A percentile compares a stretch with the other conserved stretches of the same genome.
Evolutionary conservation across 2,329 filamentous ascomycete species (phyloP).

Genomic region (Trichoderma atroviride): DNA sequence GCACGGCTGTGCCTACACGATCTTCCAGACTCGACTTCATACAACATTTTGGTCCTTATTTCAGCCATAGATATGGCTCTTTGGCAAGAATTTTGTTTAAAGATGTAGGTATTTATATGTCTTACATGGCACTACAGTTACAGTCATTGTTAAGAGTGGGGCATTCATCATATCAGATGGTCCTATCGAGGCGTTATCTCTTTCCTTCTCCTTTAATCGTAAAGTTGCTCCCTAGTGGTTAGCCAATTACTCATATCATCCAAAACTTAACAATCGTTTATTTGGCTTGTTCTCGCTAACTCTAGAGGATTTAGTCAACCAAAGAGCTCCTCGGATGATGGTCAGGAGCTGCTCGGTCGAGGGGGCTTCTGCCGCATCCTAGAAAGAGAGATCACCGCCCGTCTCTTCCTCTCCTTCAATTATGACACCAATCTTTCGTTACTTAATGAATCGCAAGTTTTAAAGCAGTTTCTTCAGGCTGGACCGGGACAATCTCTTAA

Average conservation of each 20-base stretch:
- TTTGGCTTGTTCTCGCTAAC: background rate
- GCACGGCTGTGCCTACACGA: conserved; percentile 22
- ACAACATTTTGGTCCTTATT: background rate
- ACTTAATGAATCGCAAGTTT: background rate
- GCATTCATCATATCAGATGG: too few species aligned
- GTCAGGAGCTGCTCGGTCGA: background rate
- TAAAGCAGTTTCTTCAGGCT: background rate
- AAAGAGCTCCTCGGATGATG: background rate
- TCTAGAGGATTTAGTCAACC: background rate
- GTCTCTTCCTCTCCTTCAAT: background rate
- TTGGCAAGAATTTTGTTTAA: background rate
- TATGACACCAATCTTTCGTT: background rate
- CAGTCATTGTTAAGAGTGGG: too few species aligned
- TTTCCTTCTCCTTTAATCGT: too few species aligned
- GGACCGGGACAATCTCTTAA: background rate
- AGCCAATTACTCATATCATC: too few species aligned
- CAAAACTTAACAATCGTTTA: too few species aligned
- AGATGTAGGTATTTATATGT: background rate
- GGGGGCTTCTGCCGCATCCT: background rate
- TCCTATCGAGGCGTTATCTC: too few species aligned
- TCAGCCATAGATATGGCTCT: background rate
- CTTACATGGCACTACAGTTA: too few species aligned
- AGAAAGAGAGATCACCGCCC: background rate
- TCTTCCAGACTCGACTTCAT: background rate
- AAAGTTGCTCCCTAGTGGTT: too few species aligned